Conservation (phyloP, 2,329 filamentous ascomycete species). For the Aureobasidium leucospermi region DNA sequence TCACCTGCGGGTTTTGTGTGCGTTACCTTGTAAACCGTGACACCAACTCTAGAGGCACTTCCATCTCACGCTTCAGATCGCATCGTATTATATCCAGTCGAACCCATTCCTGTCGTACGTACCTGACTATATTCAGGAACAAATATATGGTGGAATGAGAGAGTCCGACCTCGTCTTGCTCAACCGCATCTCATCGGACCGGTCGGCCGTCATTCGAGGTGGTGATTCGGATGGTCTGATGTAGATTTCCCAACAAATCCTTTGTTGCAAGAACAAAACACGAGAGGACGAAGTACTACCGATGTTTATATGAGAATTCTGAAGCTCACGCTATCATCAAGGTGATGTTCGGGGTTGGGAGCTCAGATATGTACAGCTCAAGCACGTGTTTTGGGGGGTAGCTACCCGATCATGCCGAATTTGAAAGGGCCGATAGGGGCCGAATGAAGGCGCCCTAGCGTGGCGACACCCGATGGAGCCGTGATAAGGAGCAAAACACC, state of each 20-base stretch:
- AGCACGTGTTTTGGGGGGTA: background rate
- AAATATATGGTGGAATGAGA: too few species aligned
- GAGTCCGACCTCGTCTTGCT: too few species aligned
- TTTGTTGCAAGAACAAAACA: background rate
- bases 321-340: slow-evolving; percentile 6
- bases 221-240: background rate
- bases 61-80: too few species aligned
- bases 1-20: too few species aligned
- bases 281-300: background rate
- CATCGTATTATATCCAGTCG: too few species aligned
- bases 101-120: too few species aligned
- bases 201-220: background rate
- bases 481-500: background rate
- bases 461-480: background rate
- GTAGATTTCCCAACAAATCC: background rate
- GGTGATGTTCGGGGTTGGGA: background rate
- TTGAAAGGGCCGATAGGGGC: slow-evolving; percentile 5
- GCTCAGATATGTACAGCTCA: background rate
- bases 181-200: background rate
- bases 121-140: too few species aligned
- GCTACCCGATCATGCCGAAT: background rate
- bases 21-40: too few species aligned
- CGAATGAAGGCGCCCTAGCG: background rate
- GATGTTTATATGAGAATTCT: background rate
- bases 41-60: too few species aligned